Evolutionary conservation across 176 grass and related monocot species (phyloP).

Genomic region (Musa troglodytarum): DNA sequence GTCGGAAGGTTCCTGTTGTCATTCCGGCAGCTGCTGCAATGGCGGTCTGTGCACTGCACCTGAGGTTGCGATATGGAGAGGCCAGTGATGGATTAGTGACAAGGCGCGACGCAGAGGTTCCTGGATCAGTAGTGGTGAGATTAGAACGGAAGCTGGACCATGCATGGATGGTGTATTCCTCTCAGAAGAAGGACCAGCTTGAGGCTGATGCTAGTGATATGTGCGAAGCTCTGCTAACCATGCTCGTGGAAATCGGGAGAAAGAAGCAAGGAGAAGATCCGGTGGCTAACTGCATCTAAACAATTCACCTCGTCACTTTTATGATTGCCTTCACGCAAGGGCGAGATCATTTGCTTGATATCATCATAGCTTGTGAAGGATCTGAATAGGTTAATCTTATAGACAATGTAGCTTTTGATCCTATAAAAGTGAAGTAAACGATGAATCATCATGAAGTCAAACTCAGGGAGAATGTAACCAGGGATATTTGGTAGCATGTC

Average conservation of each 20-base stretch:
- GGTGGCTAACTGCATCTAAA: too few species aligned
- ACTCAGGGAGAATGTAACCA: too few species aligned
- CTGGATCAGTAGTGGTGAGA: conserved; percentile 69
- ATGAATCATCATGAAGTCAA: too few species aligned
- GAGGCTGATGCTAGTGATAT: conserved; percentile 72
- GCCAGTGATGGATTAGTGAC: conserved; percentile 70
- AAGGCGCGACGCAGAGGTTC: conserved; percentile 62
- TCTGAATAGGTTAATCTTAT: too few species aligned
- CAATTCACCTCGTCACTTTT: too few species aligned
- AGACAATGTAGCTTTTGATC: too few species aligned
- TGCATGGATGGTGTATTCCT: conserved; percentile 75
- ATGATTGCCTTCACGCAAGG: too few species aligned
- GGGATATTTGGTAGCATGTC: too few species aligned
- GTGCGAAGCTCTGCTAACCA: conserved; percentile 62
- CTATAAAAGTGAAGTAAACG: too few species aligned
- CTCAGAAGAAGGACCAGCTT: conserved; percentile 24
- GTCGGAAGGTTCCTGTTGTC: conserved; percentile 52
- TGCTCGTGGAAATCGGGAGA: conserved; percentile 63
- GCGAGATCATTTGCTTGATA: too few species aligned
- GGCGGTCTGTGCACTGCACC: conserved; percentile 53
- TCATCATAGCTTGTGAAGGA: too few species aligned
- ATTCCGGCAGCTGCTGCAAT: conserved; percentile 60
- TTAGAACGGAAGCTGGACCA: conserved; percentile 69
- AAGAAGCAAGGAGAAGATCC: conserved; percentile 16
- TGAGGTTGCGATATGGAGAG: conserved; percentile 57